Base-by-base conservation (phyloP, 345 rosid genomes). In the Chamaenerion angustifolium region DNA sequence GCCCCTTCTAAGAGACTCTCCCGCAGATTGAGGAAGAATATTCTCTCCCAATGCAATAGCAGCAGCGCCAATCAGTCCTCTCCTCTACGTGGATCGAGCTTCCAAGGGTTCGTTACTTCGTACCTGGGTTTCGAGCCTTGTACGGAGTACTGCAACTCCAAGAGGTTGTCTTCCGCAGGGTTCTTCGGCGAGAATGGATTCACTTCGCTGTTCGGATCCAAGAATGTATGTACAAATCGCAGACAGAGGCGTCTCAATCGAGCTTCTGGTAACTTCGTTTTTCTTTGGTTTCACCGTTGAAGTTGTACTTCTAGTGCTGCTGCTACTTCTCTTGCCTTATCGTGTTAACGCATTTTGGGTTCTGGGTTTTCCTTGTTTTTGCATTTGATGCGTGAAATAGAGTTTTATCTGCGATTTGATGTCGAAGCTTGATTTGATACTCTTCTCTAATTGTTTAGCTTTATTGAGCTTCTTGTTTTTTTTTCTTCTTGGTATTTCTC, bases 71-170 rank as follows among this genome's bases (percentile, higher is more conserved):
- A 23, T 48, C 46, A 27, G 35, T 25, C 49, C 11, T 58, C 62
- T 49, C 59, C 71, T 9, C 31, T 63, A 18, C 43, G 55, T 55
- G 66, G 61, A 59, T 65, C 71, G 41, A 58, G 54, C 50, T 43
- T 72, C 11, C 64, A 65, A 45, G 68, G 63, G 42, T 57, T 68
- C 45, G 58, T 64, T 64, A 54, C 48, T 25, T 69, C 78, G 6
- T 73, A 71, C 47, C 48, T 69, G 57, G 67, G 55, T 12, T 63
- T 69, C n/a, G 75, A 69, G 71, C 72, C 78, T 25, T 69, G 75
- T 47, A 57, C 54, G 45, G 67, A 69, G 14, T 69, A 63, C 63
- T 63, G 49, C 55, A 54, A 56, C 54, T 69, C 70, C 19, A 58
- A 57, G 45, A 74, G 64, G 42, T 27, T 60, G 16, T 58, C 54